Evolutionary conservation across 1,139 yeast species (phyloP), one percentile per base, ranked within the genome.

Genomic region (Blastobotrys aristatus): DNA sequence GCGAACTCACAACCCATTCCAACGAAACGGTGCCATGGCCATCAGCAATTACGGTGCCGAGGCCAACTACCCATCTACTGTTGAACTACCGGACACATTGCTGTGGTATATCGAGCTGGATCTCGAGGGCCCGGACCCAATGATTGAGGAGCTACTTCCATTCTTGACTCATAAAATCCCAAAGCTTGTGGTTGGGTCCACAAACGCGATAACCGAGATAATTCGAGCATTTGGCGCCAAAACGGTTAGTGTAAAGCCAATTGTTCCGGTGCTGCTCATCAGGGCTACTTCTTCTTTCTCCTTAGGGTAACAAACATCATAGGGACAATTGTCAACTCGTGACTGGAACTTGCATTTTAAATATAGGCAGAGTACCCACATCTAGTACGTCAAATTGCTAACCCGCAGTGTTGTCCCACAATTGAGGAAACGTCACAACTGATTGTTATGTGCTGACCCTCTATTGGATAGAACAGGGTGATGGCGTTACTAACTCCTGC

Each of bases 11-110:
- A 64, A 65, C 51, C 70, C 73, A 13, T 65, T 57, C 61, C 79
- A 82, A 64, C 82, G 97, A 69, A 97, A 89, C 65, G 97, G 97
- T 65, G 75, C 80, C 45, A 84, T 87, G 94, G 71, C 70, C 53
- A 88, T 87, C 48, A 81, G 85, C 65, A 90, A 90, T 76, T 78
- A 84, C 66, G 97, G 97, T 45, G 67, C 80, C 50, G 77, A 79
- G 60, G 96, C 97, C 64, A 89, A 88, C 62, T 71, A 71, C 59
- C 73, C 72, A 39, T 63, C 72, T 21, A 55, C 68, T 18, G 56
- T 83, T 46, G 65, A 66, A 43, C 72, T 85, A 50, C 58, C 80
- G 60, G 90, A 84, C 39, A 80, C 83, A 2, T 60, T 90, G 20
- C 56, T 84, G 47, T 68, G 75, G 61, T 72, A 84, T 52, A 74